Conservation (phyloP, 768 basidiomycete species). For the Hypsizygus marmoreus region DNA sequence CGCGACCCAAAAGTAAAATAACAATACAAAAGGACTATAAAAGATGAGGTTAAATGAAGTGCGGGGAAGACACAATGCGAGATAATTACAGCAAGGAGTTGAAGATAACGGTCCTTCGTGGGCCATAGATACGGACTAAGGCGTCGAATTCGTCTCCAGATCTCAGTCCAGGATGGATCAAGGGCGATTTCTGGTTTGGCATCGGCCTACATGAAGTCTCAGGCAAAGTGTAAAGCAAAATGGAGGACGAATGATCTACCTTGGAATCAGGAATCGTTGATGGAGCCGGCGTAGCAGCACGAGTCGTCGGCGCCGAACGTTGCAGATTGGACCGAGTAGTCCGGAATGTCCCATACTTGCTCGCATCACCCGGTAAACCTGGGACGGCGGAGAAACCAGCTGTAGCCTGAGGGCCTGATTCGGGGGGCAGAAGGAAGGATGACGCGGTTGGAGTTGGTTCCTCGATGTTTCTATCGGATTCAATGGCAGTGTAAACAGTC, state of each 20-base stretch:
- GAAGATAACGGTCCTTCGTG: constrained; percentile 60
- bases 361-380: constrained; percentile 39
- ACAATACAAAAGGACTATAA: constrained; percentile 64
- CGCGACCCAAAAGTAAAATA: constrained; percentile 71
- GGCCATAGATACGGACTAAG: constrained; percentile 89
- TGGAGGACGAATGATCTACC: constrained; percentile 25
- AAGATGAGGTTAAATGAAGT: constrained; percentile 5
- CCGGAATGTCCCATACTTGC: constrained; percentile 80
- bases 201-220: constrained; percentile 32
- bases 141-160: constrained; percentile 62
- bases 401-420: constrained; percentile 43
- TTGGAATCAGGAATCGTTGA: constrained; percentile 40
- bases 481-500: constrained; percentile 59
- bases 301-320: constrained; percentile 55
- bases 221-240: too few species aligned
- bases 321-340: constrained; percentile 49
- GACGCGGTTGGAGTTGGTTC: constrained; percentile 45
- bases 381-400: constrained; percentile 52
- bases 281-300: constrained; percentile 50
- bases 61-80: constrained; percentile 28
- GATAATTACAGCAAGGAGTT: constrained; percentile 69
- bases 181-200: constrained; percentile 53
- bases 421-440: constrained; percentile 58
- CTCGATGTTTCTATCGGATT: constrained; percentile 41
- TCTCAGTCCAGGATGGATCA: constrained; percentile 73